Conservation (phyloP, 306 rosid species). For the Medicago truncatula region MtrunA17r5.0-ANR NC_053045.1:56738001-56738500, state of each 20-base stretch:
- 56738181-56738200: conserved; percentile 92
- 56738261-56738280: conserved; percentile 22
- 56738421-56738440: neutral
- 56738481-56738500: neutral
- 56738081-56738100: neutral
- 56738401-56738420: no score
- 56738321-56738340: neutral
- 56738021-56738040: neutral
- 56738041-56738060: neutral
- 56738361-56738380: neutral
- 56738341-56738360: conserved; percentile 10
- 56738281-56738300: neutral
- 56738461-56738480: conserved; percentile 8
- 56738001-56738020: neutral
- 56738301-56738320: neutral
- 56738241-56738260: conserved; percentile 22
- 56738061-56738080: neutral
- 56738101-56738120: neutral
- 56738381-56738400: no score
- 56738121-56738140: conserved; percentile 10
- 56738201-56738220: conserved; percentile 88
- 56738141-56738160: conserved; percentile 14
- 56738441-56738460: conserved; percentile 27
- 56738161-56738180: conserved; percentile 76
- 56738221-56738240: conserved; percentile 61